Evolutionary conservation across 2,329 filamentous ascomycete species (phyloP), one percentile per base, ranked within the genome.

Genomic region (Colletotrichum spaethianum): DNA sequence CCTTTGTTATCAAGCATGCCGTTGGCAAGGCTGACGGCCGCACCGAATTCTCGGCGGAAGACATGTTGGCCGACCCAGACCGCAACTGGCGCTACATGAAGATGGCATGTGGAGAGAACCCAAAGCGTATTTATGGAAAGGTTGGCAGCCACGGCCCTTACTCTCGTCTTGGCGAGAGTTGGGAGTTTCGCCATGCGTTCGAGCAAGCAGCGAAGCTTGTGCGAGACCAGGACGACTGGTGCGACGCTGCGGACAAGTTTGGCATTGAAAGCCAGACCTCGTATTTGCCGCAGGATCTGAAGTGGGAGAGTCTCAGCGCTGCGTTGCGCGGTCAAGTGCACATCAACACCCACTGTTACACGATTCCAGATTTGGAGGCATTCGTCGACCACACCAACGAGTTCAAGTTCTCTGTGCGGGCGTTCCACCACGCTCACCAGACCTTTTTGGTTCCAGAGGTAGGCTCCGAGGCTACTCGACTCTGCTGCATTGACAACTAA

Each of bases 41-140:
- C 28, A 82, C 85, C 20, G 91, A 93, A 78, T 87, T 91, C 53
- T 92, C 90, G 64, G 89, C 88, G 2, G 81, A 85, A 31, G 89
- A 92, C 74, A 86, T 93, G 83, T 83, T 93, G 12, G 91, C 92
- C 1, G 90, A 93, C 63, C 91, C 91, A 0, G 90, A 92, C 52
- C 84, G 85, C 28, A 88, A 84, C 72, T 92, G 91, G 88, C 86
- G 92, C 26, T 93, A 92, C 79, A 92, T 94, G 86, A 93, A 94
- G 82, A 93, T 93, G 91, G 92, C 92, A 0, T 93, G 91, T 74
- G 92, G 92, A 44, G 92, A 93, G 80, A 93, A 93, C 75, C 83
- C 91, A 1, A 93, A 93, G 82, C 82, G 86, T 0, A 82, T 90
- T 0, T 92, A 93, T 72, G 90, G 90, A 12, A 84, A 83, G 56